Base-by-base conservation (phyloP, 106 monocot species). In the Allium fistulosum region DNA sequence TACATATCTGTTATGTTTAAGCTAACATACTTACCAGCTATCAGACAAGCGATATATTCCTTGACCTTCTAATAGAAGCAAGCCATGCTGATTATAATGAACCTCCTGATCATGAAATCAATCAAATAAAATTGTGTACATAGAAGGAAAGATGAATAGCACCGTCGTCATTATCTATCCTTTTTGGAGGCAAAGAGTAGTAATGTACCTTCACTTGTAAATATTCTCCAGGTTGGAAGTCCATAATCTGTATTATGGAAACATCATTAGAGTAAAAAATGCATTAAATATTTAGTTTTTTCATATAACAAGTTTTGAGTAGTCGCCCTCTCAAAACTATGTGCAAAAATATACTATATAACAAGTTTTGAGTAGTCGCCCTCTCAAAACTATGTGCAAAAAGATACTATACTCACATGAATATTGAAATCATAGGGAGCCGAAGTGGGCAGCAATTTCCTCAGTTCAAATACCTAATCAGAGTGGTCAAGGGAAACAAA, bases 11-110 rank as follows among this genome's bases (percentile, higher is more conserved):
- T 0, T 22, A 22, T 22, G 22, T 22, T 22, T 22, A 22, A 22
- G 22, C 22, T 22, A 22, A 22, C 64, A 64, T 6, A 13, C 69
- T 73, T 81, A 92, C 96, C 96, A 97, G 67, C 22, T 22, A 49
- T 92, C 92, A 65, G 82, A 91, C 72, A 97, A 75, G 56, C 96
- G 96, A 68, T 97, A 97, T 72, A 97, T 89, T 57, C 96, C 96
- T 57, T 97, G 96, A 9, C 96, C 96, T 72, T 97, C 92, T 58
- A 97, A 75, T 8, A 97, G 88, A 61, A 97, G 80, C 76, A 97
- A 69, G 13, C 96, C 96, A 69, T 97, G 96, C 72, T 97, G 96
- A 83, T 97, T 97, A 66, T 97, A 97, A 68, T 92, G 96, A 76
- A 97, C 96, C 72, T 97, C 96, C 96, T 97, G 77, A 59, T 53